Evolutionary conservation across 176 grass and related monocot genomes (phyloP).

Genomic region (Saccharum spontaneum): DNA sequence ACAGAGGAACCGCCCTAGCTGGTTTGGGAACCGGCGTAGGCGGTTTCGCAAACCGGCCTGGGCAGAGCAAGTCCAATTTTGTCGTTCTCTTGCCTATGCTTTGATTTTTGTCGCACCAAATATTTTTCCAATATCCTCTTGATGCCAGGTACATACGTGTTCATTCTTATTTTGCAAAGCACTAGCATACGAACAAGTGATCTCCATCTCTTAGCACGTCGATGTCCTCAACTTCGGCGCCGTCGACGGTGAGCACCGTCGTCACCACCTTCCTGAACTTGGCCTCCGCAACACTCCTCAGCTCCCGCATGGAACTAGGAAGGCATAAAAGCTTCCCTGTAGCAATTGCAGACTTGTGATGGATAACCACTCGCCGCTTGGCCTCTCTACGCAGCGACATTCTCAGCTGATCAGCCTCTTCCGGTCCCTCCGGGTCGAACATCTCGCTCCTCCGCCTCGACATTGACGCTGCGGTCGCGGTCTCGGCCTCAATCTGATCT

Average conservation of each 20-base stretch:
- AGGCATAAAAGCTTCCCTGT: slow-evolving; percentile 35
- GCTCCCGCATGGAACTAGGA: slow-evolving; percentile 8
- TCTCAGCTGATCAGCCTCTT: not conserved
- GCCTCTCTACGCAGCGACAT: not conserved
- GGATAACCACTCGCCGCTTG: slow-evolving; percentile 20
- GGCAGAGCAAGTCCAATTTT: too few species aligned
- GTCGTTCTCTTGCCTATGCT: too few species aligned
- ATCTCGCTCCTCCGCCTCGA: not conserved
- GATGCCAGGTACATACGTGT: too few species aligned
- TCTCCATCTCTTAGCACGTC: slow-evolving; percentile 46
- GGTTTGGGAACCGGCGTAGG: too few species aligned
- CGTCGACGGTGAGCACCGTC: slow-evolving; percentile 37
- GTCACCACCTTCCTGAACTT: slow-evolving; percentile 30
- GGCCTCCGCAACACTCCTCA: slow-evolving; percentile 15
- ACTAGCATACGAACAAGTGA: slow-evolving; percentile 36
- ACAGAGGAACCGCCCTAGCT: too few species aligned
- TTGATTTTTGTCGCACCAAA: too few species aligned
- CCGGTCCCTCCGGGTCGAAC: not conserved
- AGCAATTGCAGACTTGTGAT: not conserved
- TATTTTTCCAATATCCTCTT: too few species aligned
- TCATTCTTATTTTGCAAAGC: not conserved
- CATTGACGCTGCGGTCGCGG: not conserved
- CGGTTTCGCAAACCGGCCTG: too few species aligned
- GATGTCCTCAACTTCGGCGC: slow-evolving; percentile 49
- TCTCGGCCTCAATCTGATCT: not conserved